These are phyloP conservation scores for Quercus rubra DNA, from an alignment of 306 rosid species.

Conservation along the genomic window DNA sequence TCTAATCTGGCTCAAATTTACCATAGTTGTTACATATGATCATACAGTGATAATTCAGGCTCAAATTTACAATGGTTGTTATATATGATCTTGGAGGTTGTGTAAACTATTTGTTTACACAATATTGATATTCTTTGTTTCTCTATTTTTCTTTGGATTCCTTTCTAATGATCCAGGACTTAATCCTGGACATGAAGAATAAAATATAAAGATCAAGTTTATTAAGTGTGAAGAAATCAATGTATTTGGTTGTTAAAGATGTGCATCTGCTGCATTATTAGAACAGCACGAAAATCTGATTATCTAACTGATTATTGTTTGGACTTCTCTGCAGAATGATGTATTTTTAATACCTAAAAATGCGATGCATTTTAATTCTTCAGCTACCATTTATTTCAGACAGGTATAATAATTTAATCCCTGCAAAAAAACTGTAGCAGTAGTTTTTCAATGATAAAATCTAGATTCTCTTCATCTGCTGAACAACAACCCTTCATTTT, in stretches of 20 bases:
- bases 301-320: conserved; percentile 27
- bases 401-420: conserved; percentile 43
- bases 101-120: too few species aligned
- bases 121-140: too few species aligned
- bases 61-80: not conserved
- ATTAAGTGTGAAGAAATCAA: not conserved
- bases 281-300: not conserved
- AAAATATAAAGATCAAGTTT: not conserved
- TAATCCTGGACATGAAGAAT: too few species aligned
- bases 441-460: not conserved
- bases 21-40: not conserved
- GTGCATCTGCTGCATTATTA: not conserved
- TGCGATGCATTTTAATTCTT: conserved; percentile 70
- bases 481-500: conserved; percentile 1
- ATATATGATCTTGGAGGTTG: too few species aligned
- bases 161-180: too few species aligned
- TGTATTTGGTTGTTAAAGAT: not conserved
- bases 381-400: conserved; percentile 57
- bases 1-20: not conserved
- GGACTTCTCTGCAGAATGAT: conserved; percentile 50
- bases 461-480: not conserved
- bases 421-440: not conserved
- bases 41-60: not conserved
- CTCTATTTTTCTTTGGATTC: too few species aligned
- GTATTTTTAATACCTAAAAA: conserved; percentile 53